These are phyloP conservation scores for Salicornia ramosissima DNA, from an alignment of 148 eudicot genomes.

Conservation along the genomic window DNA sequence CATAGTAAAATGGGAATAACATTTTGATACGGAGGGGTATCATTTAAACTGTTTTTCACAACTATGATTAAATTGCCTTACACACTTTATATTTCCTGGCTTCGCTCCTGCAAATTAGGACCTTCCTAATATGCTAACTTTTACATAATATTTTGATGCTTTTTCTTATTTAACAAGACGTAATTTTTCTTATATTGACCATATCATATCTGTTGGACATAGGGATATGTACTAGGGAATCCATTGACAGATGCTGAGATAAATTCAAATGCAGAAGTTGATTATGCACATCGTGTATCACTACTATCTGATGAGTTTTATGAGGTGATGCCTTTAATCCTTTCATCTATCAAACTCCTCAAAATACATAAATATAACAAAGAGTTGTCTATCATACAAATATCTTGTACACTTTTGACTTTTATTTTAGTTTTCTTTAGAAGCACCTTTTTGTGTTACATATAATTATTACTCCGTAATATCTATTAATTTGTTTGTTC, in stretches of 20 bases:
- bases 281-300: constrained; percentile 20
- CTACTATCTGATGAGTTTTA: constrained; percentile 31
- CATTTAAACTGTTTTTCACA: no score
- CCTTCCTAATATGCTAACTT: no score
- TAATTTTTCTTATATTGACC: not conserved
- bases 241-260: not conserved
- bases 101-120: no score
- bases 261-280: not conserved
- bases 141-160: not conserved
- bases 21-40: no score
- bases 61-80: no score
- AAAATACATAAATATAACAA: not conserved
- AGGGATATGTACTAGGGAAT: constrained; percentile 11
- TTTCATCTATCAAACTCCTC: not conserved
- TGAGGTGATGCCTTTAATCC: constrained; percentile 12
- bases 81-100: no score
- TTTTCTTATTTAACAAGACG: not conserved
- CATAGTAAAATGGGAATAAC: no score
- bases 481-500: not conserved
- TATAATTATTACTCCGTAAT: not conserved
- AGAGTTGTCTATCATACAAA: not conserved
- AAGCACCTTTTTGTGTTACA: not conserved
- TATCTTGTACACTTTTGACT: not conserved
- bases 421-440: not conserved
- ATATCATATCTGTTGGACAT: not conserved